Conservation (phyloP, 2,329 filamentous ascomycete species). For the Botrytis sinoallii region DNA sequence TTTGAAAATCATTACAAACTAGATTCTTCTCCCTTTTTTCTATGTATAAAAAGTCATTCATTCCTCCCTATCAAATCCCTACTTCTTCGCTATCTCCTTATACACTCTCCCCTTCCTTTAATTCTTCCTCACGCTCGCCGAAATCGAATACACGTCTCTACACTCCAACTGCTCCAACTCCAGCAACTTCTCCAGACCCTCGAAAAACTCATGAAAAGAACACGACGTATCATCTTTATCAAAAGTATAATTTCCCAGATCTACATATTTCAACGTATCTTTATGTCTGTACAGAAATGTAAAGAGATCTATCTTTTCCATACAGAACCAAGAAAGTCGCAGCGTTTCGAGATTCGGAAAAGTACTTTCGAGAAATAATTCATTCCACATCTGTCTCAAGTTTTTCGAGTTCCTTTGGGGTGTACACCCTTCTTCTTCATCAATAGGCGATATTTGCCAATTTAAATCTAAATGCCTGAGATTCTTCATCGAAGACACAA, state of each 20-base stretch:
- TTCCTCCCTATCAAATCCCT: background rate
- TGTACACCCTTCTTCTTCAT: background rate
- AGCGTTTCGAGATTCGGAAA: background rate
- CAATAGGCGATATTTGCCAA: background rate
- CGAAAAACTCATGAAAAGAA: background rate
- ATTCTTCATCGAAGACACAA: background rate
- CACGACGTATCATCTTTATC: background rate
- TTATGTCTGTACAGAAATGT: background rate
- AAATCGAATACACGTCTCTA: background rate
- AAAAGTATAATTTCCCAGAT: background rate
- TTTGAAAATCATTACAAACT: background rate
- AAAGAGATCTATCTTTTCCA: background rate
- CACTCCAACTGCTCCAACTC: background rate
- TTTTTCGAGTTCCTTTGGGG: background rate
- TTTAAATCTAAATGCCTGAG: background rate
- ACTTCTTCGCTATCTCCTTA: background rate
- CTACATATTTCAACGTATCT: background rate
- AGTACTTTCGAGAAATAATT: background rate
- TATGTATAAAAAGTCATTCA: background rate
- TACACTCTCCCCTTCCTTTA: background rate
- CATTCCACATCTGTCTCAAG: background rate
- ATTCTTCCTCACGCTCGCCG: background rate
- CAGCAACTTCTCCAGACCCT: background rate
- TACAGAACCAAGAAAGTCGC: background rate
- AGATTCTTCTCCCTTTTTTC: accelerated